Conservation (phyloP, 495 filamentous ascomycete species). For the Penicillium longicatenatum region DNA sequence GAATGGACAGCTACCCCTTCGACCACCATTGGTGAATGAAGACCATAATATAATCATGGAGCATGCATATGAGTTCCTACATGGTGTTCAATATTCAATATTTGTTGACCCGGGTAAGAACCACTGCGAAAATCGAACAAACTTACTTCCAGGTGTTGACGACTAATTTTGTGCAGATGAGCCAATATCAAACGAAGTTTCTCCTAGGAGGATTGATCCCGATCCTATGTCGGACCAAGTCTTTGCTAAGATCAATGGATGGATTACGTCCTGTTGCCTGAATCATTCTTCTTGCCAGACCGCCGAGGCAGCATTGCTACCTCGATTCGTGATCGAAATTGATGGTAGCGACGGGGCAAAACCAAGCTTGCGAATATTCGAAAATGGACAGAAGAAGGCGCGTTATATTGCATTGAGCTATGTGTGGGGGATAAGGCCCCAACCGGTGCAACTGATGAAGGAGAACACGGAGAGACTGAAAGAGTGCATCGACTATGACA, state of each 20-base stretch:
- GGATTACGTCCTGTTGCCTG: not conserved
- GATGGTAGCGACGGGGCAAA: not conserved
- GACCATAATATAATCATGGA: not conserved
- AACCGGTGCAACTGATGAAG: not conserved
- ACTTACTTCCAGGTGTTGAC: too few species aligned
- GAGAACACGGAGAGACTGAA: not conserved
- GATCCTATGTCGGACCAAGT: not conserved
- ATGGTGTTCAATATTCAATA: not conserved
- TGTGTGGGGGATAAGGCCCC: not conserved
- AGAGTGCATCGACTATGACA: not conserved
- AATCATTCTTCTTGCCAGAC: not conserved
- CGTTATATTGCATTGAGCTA: not conserved
- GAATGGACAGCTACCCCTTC: not conserved
- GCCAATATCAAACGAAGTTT: not conserved
- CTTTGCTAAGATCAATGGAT: not conserved
- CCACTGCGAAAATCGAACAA: not conserved
- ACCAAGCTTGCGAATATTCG: not conserved
- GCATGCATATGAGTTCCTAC: not conserved
- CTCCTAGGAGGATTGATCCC: not conserved
- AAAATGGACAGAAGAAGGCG: not conserved
- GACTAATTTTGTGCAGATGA: not conserved
- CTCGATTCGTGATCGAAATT: slow-evolving; percentile 3
- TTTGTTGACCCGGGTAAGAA: not conserved
- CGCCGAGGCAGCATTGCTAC: not conserved
- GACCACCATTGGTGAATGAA: not conserved